Conservation (phyloP, 495 filamentous ascomycete species). For the Neurospora discreta region DNA sequence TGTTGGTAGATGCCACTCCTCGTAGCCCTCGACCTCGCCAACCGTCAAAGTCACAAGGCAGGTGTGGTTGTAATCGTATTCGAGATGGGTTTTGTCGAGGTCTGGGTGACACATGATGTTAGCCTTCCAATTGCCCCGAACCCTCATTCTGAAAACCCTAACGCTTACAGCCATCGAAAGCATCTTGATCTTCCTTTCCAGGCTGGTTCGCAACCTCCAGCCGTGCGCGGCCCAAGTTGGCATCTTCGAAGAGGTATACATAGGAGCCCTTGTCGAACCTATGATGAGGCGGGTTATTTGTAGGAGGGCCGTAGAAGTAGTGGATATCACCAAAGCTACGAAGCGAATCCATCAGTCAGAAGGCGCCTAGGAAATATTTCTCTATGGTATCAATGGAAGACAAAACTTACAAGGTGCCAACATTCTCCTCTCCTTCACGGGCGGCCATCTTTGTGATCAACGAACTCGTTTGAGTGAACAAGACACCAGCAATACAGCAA, state of each 20-base stretch:
- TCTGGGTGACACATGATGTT: conserved; percentile 26
- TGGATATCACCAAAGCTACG: conserved; percentile 80
- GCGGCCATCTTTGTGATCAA: conserved; percentile 52
- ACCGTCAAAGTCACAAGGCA: conserved; percentile 66
- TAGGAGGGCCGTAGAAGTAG: conserved; percentile 72
- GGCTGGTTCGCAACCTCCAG: conserved; percentile 83
- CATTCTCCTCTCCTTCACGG: conserved; percentile 63
- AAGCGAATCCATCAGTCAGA: conserved; percentile 1
- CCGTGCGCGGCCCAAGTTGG: conserved; percentile 52
- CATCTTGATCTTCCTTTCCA: conserved; percentile 78
- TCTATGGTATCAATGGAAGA: not conserved
- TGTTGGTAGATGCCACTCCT: conserved; percentile 70
- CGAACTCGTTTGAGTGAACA: not conserved
- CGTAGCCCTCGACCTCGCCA: conserved; percentile 41
- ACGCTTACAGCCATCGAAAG: conserved; percentile 67
- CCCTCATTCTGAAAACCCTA: not conserved
- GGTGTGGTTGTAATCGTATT: conserved; percentile 69
- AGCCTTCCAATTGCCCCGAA: not conserved
- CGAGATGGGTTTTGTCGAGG: conserved; percentile 52
- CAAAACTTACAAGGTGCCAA: conserved; percentile 64
- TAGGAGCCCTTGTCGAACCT: conserved; percentile 86
- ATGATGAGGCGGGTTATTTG: conserved; percentile 61
- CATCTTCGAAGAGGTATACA: conserved; percentile 75
- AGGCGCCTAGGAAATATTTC: not conserved
- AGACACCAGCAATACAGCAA: not conserved